Percentiles rank a stretch among this genome's conserved stretches.
Evolutionary conservation across 352 stramenopile genomes (phyloP).

Genomic region (Elongisporangium undulatum): DNA sequence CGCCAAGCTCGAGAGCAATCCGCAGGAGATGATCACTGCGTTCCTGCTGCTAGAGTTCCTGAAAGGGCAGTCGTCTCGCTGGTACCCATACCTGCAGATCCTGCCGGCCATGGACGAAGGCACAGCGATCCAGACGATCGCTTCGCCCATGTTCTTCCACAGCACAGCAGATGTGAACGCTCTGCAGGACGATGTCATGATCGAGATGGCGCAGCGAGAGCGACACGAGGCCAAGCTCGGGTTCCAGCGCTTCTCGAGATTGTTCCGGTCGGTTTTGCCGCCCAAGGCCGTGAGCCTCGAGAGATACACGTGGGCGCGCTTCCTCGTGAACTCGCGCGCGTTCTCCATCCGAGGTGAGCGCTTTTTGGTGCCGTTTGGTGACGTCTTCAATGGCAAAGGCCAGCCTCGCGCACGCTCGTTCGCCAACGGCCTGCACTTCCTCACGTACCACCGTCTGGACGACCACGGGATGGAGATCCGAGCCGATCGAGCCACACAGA

Average conservation of each 20-base stretch:
- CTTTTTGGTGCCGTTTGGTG: slow-evolving; percentile 81
- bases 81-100: slow-evolving; percentile 51
- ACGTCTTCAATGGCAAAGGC: slow-evolving; percentile 80
- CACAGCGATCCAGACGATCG: background rate
- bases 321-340: slow-evolving; percentile 68
- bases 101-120: slow-evolving; percentile 19
- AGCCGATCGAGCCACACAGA: slow-evolving; percentile 44
- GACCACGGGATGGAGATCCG: slow-evolving; percentile 43
- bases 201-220: slow-evolving; percentile 20
- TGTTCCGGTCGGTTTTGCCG: slow-evolving; percentile 25
- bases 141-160: slow-evolving; percentile 38
- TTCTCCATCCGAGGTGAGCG: slow-evolving; percentile 75
- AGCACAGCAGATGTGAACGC: slow-evolving; percentile 17
- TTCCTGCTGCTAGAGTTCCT: slow-evolving; percentile 57
- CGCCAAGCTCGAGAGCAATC: slow-evolving; percentile 18
- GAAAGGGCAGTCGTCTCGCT: slow-evolving; percentile 31
- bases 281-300: slow-evolving; percentile 5
- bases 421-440: slow-evolving; percentile 49
- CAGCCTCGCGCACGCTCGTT: slow-evolving; percentile 21
- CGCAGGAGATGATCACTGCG: slow-evolving; percentile 55
- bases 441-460: slow-evolving; percentile 51
- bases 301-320: slow-evolving; percentile 42
- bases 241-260: slow-evolving; percentile 35
- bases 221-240: slow-evolving; percentile 17
- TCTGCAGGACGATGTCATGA: slow-evolving; percentile 48